These are phyloP conservation scores for Fusarium sp. DNA, from an alignment of 2,329 filamentous ascomycete species.

Conservation along the genomic window DNA sequence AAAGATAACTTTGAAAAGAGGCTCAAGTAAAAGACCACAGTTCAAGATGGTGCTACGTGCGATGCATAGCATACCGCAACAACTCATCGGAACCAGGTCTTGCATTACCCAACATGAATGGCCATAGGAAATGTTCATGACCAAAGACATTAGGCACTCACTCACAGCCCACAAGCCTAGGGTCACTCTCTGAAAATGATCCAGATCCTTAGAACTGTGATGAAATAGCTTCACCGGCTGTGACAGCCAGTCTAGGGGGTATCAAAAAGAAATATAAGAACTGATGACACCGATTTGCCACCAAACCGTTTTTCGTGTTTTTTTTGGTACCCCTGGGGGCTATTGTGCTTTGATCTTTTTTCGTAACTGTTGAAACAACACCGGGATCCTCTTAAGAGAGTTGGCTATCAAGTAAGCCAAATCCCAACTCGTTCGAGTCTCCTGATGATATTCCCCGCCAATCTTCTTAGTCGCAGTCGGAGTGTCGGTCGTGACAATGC, in stretches of 20 bases:
- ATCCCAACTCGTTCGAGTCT: accelerated
- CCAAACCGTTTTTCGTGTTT: neutral
- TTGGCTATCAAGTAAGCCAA: neutral
- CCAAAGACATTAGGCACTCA: neutral
- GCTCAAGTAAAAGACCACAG: neutral
- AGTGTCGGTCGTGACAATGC: neutral
- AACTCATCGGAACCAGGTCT: neutral
- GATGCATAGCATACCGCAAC: neutral
- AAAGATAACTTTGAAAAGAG: neutral
- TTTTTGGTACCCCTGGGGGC: neutral
- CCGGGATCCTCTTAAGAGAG: neutral
- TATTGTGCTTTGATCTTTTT: neutral
- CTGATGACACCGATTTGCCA: neutral
- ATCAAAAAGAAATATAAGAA: neutral
- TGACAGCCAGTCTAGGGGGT: neutral
- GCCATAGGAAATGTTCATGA: neutral
- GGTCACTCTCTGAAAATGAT: neutral
- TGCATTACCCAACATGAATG: neutral
- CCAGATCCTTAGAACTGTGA: neutral
- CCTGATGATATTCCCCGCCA: neutral
- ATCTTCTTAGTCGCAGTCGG: no score
- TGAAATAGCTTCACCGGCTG: neutral
- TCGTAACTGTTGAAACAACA: neutral
- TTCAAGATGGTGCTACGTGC: neutral
- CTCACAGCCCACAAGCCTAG: neutral